Evolutionary conservation across 805 yeast species (phyloP), one percentile per base, ranked within the genome.

Genomic region (Lipomyces mesembrius): DNA sequence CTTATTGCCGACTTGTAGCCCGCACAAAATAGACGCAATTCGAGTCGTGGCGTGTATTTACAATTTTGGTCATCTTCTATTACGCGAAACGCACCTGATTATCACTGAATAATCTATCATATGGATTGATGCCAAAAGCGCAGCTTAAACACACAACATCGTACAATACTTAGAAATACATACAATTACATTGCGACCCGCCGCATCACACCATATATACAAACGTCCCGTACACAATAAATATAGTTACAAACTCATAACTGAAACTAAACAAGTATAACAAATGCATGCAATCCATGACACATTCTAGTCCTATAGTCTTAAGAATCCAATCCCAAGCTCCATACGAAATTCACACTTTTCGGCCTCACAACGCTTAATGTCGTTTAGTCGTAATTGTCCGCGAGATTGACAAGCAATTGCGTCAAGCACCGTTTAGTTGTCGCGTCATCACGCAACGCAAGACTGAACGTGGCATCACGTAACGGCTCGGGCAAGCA

Each of bases 351-450:
- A 43, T 17, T 43, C 22, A 6, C 49, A 5, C 22, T 5, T 43
- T 43, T 17, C 14, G 22, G 22, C 20, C 20, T 8, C 9, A n/a
- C 49, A 43, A n/a, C 43, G 17, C 17, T 14, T 37, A 9, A 12
- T 37, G 27, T 8, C 53, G 43, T 5, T 56, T 37, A 67, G 11
- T 65, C 71, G 60, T 62, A 68, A 55, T 68, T 66, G 35, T 85
- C 87, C 60, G 84, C 81, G 69, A 91, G 82, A 71, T 88, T 89
- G 62, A 88, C 82, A 69, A 94, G 82, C 58, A 95, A 82, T 78
- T 93, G 97, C 2, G 92, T 88, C 68, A 95, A 81, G 75, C 97
- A 91, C 72, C 92, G 85, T 75, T 90, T 92, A 7, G 98, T 92
- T 14, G 93, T 92, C 2, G 86, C 85, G 75, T 94, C 99, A 73